Evolutionary conservation across 2,329 filamentous ascomycete species (phyloP).

Genomic region (Westerdykella aurantiaca): DNA sequence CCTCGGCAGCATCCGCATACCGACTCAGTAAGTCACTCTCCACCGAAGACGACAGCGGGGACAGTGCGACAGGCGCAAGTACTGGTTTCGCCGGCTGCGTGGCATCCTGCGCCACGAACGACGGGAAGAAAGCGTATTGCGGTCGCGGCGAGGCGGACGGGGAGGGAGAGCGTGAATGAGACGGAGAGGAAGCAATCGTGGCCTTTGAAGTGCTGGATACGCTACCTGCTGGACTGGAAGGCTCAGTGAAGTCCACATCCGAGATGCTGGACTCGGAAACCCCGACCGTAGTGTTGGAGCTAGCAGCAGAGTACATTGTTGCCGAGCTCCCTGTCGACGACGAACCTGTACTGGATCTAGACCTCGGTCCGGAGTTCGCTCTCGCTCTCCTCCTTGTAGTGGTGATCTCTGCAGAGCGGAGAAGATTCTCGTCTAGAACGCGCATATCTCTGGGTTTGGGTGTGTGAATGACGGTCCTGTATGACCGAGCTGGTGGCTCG

Average conservation of each 20-base stretch:
- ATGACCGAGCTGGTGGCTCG: conserved; percentile 5
- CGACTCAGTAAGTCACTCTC: no score
- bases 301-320: conserved; percentile 1
- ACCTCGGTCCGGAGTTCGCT: background rate
- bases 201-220: conserved; percentile 2
- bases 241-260: conserved; percentile 1
- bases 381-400: conserved; percentile 1
- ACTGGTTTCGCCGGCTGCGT: background rate
- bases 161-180: background rate
- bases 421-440: conserved; percentile 5
- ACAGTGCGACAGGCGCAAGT: no score
- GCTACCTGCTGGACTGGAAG: conserved; percentile 1
- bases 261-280: conserved; percentile 2
- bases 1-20: no score
- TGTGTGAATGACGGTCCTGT: conserved; percentile 10
- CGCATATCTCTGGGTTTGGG: conserved; percentile 9
- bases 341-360: conserved; percentile 3
- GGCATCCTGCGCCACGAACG: background rate
- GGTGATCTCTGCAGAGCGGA: conserved; percentile 4
- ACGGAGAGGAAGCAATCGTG: conserved; percentile 1
- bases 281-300: background rate
- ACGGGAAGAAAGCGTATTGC: background rate
- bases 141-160: no score
- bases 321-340: conserved; percentile 1
- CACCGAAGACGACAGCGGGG: no score